Base-by-base conservation (phyloP, 768 basidiomycete genomes). In the Cantharellus anzutake region DNA sequence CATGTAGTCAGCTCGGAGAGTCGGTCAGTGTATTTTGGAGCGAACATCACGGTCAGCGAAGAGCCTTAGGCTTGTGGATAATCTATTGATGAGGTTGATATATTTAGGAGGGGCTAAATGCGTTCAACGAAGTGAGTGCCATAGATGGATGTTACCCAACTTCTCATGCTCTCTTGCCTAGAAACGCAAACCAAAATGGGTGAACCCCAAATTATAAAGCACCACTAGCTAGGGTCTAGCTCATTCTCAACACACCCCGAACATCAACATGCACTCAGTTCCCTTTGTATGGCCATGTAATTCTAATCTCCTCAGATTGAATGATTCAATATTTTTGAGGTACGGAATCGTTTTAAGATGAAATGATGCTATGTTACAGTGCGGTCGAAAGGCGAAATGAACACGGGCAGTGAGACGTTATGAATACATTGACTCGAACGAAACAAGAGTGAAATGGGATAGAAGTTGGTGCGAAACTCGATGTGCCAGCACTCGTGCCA, bases 21-120 rank as follows among this genome's bases (percentile, higher is more conserved):
- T 64, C 76, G 71, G 63, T 72, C 77, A 11, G 69, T 80, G 14
- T 85, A 79, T 66, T 71, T 69, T 2, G 81, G 84, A 35, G 70
- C 71, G 41, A 89, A 90, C 66, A 81, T 90, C 68, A 81, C 82
- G 74, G 84, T 79, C 60, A 61, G 75, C 41, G 52, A 7, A 1
- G 7, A 11, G 16, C n/a, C 51, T 59, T 5, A 58, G 16, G 5
- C 29, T 7, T 59, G 38, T 11, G 38, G 16, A 39, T 7, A 56
- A n/a, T 52, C 2, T 57, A 5, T 11, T n/a, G 50, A n/a, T 2
- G 58, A 61, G 60, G 51, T 57, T 35, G 56, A 3, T 40, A 42
- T 53, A 42, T 64, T 37, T 51, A 83, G 82, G 84, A 86, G 72
- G 85, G 86, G 2, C 68, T 87, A 42, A 71, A 72, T 63, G 85